Base-by-base conservation (phyloP, 1,284 basidiomycete species). In the Vanrija sp. region DNA sequence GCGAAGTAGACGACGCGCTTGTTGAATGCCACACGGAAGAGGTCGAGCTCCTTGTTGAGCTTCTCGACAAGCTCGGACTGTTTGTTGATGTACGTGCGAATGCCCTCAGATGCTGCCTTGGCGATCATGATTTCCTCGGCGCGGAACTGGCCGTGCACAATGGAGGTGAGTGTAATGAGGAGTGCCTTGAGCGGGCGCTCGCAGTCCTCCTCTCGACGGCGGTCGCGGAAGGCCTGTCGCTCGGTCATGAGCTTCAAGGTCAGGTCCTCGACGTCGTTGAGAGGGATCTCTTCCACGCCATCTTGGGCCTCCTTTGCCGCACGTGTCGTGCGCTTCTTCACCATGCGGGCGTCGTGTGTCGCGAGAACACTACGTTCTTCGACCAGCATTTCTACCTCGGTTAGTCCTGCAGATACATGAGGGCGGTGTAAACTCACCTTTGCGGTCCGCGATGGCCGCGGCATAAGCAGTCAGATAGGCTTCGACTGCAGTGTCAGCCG, bases 391-490 rank as follows among this genome's bases (percentile, higher is more conserved):
- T 75, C 72, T 72, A 55, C 3, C 35, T 16, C 12, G 8, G 44
- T 51, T 10, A 43, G 37, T 31, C 12, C 24, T 46, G n/a, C 41
- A 53, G 51, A 47, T 12, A 25, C 8, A 36, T 19, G 2, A n/a
- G 8, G 16, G 22, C 25, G n/a, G n/a, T 22, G n/a, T 15, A 4
- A 6, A 52, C 62, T 39, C 22, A 68, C 69, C 70, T 57, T 64
- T 67, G 20, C 75, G 63, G 56, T 76, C 75, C 3, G 67, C 66
- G 6, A 76, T 43, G 1, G 67, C 69, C 2, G 70, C 65, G 12
- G 71, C 67, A 49, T 73, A 75, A 0, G 70, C 69, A 4, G 65
- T 67, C 22, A 75, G 56, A 52, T 72, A 71, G 8, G 69, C 68
- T 47, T 75, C 72, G 44, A 73, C 64, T 65, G 47, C 19, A 27